Percentiles rank a stretch among this genome's conserved stretches.
Conservation (phyloP, 768 basidiomycete species). For the Mycena kentingensis region DNA sequence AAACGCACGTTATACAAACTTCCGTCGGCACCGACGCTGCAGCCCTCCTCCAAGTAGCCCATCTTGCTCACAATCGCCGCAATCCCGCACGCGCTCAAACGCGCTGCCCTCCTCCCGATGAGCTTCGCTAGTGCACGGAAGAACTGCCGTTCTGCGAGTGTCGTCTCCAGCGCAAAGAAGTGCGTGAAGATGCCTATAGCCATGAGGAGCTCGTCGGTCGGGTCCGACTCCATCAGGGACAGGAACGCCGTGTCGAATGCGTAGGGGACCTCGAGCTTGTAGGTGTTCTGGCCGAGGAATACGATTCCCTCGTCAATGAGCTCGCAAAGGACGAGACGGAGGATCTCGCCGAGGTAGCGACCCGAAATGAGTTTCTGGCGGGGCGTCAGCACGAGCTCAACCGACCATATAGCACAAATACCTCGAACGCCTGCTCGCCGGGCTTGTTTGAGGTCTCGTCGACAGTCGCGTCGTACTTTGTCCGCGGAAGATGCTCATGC, state of each 20-base stretch:
- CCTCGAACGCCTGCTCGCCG: slow-evolving; percentile 92
- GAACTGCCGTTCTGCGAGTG: slow-evolving; percentile 94
- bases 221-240: slow-evolving; percentile 95
- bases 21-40: slow-evolving; percentile 89
- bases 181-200: slow-evolving; percentile 96
- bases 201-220: slow-evolving; percentile 95
- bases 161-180: slow-evolving; percentile 96
- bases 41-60: slow-evolving; percentile 89
- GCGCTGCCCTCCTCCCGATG: slow-evolving; percentile 86
- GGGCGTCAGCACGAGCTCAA: neutral
- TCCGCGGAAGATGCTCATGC: slow-evolving; percentile 92
- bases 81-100: slow-evolving; percentile 93
- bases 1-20: slow-evolving; percentile 86
- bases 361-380: slow-evolving; percentile 91
- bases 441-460: slow-evolving; percentile 97
- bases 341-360: slow-evolving; percentile 93
- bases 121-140: slow-evolving; percentile 92
- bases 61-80: slow-evolving; percentile 95
- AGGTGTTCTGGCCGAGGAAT: slow-evolving; percentile 97
- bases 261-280: slow-evolving; percentile 94
- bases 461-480: slow-evolving; percentile 90
- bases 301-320: slow-evolving; percentile 96
- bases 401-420: slow-evolving; percentile 25
- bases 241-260: slow-evolving; percentile 96
- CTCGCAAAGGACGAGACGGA: slow-evolving; percentile 92